Evolutionary conservation across 2,329 filamentous ascomycete species (phyloP).

Genomic region (Aureobasidium sp.): DNA sequence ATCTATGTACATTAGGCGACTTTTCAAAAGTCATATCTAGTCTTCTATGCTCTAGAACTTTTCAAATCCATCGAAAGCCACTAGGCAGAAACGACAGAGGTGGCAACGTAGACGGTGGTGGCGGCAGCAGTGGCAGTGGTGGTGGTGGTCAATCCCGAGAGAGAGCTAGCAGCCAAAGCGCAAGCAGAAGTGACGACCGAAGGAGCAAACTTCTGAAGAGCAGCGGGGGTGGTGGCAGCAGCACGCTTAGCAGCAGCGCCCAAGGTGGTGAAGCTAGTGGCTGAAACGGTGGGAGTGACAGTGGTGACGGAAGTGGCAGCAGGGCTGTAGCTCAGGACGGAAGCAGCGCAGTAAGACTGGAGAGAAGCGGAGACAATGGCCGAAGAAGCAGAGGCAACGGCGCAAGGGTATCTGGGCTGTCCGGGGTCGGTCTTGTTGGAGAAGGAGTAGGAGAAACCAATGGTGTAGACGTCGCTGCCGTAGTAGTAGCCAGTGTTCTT

Average conservation of each 20-base stretch:
- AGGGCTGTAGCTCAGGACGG: slow-evolving; percentile 7
- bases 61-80: too few relatives aligned
- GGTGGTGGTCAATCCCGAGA: too few relatives aligned
- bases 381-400: slow-evolving; percentile 16
- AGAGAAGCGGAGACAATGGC: slow-evolving; percentile 16
- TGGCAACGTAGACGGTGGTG: background rate
- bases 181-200: slow-evolving; percentile 17
- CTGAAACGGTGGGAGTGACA: background rate
- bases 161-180: slow-evolving; percentile 7
- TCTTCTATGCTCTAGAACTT: too few relatives aligned
- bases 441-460: slow-evolving; percentile 15
- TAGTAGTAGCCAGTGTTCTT: slow-evolving; percentile 21
- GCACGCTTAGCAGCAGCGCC: background rate
- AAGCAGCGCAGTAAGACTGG: slow-evolving; percentile 19
- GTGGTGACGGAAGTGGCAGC: background rate
- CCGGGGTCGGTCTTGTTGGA: slow-evolving; percentile 19
- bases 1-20: too few relatives aligned
- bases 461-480: slow-evolving; percentile 17
- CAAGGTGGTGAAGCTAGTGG: background rate
- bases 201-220: slow-evolving; percentile 17
- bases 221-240: slow-evolving; percentile 6
- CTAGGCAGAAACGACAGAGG: background rate
- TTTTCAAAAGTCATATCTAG: too few relatives aligned
- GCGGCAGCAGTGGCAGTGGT: slow-evolving; percentile 10
- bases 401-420: background rate